A percentile compares a stretch with the other conserved stretches of the same genome.
Conservation (phyloP, 75 land plant genomes). For the Pinus taeda region DNA sequence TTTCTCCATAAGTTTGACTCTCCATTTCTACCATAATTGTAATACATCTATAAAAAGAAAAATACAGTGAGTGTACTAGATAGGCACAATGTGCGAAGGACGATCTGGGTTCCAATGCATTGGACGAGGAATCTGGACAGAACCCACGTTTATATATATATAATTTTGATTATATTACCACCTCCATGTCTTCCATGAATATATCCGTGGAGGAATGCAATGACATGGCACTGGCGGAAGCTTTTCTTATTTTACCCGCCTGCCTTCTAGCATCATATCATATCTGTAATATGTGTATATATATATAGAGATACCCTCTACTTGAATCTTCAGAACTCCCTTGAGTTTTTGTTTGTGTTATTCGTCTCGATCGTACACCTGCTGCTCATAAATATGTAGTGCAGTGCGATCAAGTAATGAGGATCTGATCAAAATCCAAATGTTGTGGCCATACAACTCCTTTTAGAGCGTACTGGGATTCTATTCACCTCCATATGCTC, state of each 20-base stretch:
- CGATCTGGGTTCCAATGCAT: no score
- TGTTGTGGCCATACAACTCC: conserved; percentile 7
- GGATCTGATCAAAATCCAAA: not conserved
- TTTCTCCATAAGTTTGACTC: no score
- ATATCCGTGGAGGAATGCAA: not conserved
- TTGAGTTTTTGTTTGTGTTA: not conserved
- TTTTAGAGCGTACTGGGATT: conserved; percentile 8
- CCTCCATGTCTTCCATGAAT: not conserved
- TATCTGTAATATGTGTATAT: not conserved
- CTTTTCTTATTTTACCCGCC: not conserved
- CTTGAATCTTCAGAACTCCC: not conserved
- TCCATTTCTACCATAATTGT: no score
- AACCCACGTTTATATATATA: no score
- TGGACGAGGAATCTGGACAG: no score
- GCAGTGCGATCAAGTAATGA: no score
- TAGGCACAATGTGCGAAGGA: no score
- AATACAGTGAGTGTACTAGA: no score
- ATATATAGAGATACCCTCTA: not conserved
- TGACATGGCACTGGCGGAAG: not conserved
- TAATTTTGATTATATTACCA: no score
- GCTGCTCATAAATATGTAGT: not conserved
- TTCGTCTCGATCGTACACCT: not conserved
- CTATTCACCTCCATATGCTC: conserved; percentile 6
- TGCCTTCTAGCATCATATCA: not conserved
- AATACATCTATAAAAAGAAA: no score